phyloP scores from a whole-genome alignment of 2,329 filamentous ascomycete species.

The Microcera coccophila region DNA sequence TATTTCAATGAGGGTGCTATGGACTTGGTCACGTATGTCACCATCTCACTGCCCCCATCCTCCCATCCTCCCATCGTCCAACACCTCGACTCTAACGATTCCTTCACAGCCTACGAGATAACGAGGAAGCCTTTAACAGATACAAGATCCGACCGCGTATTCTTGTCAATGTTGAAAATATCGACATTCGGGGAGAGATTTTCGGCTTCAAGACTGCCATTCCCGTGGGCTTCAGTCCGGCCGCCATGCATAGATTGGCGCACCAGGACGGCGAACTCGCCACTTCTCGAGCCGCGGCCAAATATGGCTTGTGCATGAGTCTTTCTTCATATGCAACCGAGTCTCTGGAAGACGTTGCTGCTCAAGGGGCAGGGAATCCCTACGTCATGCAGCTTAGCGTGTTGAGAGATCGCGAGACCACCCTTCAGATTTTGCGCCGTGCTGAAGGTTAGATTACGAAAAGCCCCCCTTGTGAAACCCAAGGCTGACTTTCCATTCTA shows the following conservation, averaged over 20 bases:
- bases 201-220: conserved; percentile 36
- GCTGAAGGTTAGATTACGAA: conserved; percentile 19
- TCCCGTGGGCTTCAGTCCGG: conserved; percentile 51
- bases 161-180: conserved; percentile 21
- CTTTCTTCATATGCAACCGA: conserved; percentile 22
- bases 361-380: conserved; percentile 17
- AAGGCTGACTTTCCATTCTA: conserved; percentile 2
- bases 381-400: conserved; percentile 26
- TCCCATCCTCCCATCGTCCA: background rate
- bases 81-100: background rate
- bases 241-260: conserved; percentile 52
- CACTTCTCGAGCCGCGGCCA: conserved; percentile 40
- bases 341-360: conserved; percentile 20
- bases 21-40: conserved; percentile 33
- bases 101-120: conserved; percentile 45
- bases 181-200: conserved; percentile 19
- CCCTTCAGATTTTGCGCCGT: conserved; percentile 17
- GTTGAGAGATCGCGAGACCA: conserved; percentile 18
- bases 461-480: background rate
- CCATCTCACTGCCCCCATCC: background rate
- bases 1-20: conserved; percentile 58
- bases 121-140: conserved; percentile 48
- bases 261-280: conserved; percentile 50
- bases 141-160: conserved; percentile 44
- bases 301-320: conserved; percentile 27